These are phyloP conservation scores for Colletotrichum sp. DNA, from an alignment of 2,329 filamentous ascomycete species.

Conservation along the genomic window DNA sequence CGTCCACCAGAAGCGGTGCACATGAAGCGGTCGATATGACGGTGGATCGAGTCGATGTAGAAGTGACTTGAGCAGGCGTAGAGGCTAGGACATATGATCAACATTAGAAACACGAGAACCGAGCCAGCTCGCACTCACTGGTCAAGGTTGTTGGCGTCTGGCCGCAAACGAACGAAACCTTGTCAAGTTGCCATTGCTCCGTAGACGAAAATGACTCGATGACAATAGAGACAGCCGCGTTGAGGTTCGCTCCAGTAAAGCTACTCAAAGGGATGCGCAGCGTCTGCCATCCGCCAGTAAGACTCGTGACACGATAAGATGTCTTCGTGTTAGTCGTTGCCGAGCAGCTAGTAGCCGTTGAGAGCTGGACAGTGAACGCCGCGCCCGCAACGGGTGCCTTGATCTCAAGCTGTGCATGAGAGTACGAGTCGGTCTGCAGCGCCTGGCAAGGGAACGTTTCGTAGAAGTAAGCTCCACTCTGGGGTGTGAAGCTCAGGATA, in stretches of 20 bases:
- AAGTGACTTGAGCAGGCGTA: background rate
- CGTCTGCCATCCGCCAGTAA: constrained; percentile 55
- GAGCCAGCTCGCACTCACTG: constrained; percentile 12
- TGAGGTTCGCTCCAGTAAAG: constrained; percentile 54
- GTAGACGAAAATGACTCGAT: constrained; percentile 40
- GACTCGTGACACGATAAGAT: constrained; percentile 45
- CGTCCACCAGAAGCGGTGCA: constrained; percentile 55
- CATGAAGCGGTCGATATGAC: constrained; percentile 32
- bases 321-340: constrained; percentile 45
- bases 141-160: constrained; percentile 12
- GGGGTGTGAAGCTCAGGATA: constrained; percentile 55
- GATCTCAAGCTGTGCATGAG: constrained; percentile 40
- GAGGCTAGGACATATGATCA: background rate
- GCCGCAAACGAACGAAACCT: constrained; percentile 49
- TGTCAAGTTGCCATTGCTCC: constrained; percentile 48
- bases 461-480: constrained; percentile 56
- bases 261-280: constrained; percentile 53
- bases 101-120: background rate
- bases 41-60: background rate
- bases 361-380: constrained; percentile 40
- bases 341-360: constrained; percentile 43
- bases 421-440: constrained; percentile 49
- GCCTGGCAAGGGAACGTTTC: constrained; percentile 55
- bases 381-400: constrained; percentile 25
- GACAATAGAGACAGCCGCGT: constrained; percentile 51